Evolutionary conservation across 2,329 filamentous ascomycete genomes (phyloP), one percentile per base, ranked within the genome.

Genomic region (Aureobasidium zeae): DNA sequence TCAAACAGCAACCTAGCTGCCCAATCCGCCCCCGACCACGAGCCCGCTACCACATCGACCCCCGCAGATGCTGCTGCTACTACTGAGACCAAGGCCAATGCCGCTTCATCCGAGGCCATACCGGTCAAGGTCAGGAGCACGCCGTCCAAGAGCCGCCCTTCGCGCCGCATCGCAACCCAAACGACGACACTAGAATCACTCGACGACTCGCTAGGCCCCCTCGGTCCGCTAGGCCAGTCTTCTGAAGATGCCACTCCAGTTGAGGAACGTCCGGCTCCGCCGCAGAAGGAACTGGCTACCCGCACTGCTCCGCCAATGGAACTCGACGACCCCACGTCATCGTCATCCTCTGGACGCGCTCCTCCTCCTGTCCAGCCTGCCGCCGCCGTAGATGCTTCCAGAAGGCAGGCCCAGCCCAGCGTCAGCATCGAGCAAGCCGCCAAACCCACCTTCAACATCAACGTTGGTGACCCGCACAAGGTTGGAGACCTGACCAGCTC

Each of bases 401-500:
- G 68, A 53, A 66, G 74, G 53, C 71, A 74, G 51, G 68, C 66
- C 17, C 74, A 79, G 57, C 87, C 88, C 13, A 94, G 88, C 59
- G 77, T 95, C 52, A 93, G 83, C 62, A 70, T 96, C 45, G 89
- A 96, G 64, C 85, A 94, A 67, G 91, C 91, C 34, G 81, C 89
- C 21, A 94, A 94, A 65, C 91, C 91, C 4, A 83, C 71, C 30
- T 98, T 96, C 64, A 71, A 85, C 37, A 96, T 98, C 56, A 79
- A 75, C 2, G 91, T 98, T 16, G 91, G 91, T 46, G 91, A 98
- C 65, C 91, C 91, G 44, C 88, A 95, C 66, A 98, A 96, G 69
- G 89, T 98, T 53, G 91, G 91, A 48, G 91, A 96, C 64, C 65
- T 96, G 61, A 95, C 91, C 7, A 94, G 85, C 63, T 94, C 88